These are phyloP conservation scores for Blastobotrys indianensis DNA, from an alignment of 1,139 yeast species.

Conservation along the genomic window DNA sequence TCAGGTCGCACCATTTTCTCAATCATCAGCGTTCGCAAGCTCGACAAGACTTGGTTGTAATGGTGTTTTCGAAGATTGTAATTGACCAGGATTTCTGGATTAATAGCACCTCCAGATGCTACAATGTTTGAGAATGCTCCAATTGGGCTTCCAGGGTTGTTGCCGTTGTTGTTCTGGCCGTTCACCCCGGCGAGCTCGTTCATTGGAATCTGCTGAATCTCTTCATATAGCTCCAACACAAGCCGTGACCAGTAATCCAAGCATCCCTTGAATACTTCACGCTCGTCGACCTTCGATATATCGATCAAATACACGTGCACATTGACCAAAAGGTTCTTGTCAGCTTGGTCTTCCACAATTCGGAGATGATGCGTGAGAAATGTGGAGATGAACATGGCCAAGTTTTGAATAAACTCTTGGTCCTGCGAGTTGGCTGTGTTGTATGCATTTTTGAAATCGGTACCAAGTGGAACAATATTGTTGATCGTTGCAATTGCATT, in stretches of 20 bases:
- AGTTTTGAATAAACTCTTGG: slow-evolving; percentile 91
- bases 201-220: slow-evolving; percentile 74
- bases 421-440: slow-evolving; percentile 72
- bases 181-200: slow-evolving; percentile 67
- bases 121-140: slow-evolving; percentile 32
- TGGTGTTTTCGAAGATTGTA: slow-evolving; percentile 82
- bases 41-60: slow-evolving; percentile 68
- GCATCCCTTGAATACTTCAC: slow-evolving; percentile 92
- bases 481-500: slow-evolving; percentile 67
- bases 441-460: slow-evolving; percentile 71
- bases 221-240: slow-evolving; percentile 74
- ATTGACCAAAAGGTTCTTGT: slow-evolving; percentile 56
- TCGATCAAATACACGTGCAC: slow-evolving; percentile 79
- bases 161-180: slow-evolving; percentile 45
- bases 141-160: slow-evolving; percentile 20
- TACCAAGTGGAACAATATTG: slow-evolving; percentile 63
- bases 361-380: slow-evolving; percentile 71
- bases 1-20: slow-evolving; percentile 99
- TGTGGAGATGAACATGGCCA: slow-evolving; percentile 88
- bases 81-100: slow-evolving; percentile 69
- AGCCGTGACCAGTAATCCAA: slow-evolving; percentile 89
- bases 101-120: slow-evolving; percentile 71
- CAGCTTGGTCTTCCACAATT: slow-evolving; percentile 62
- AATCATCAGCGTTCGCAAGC: slow-evolving; percentile 81
- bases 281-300: slow-evolving; percentile 85